Evolutionary conservation across 108 stramenopile species (phyloP).

Genomic region (Cyclotella baltica): DNA sequence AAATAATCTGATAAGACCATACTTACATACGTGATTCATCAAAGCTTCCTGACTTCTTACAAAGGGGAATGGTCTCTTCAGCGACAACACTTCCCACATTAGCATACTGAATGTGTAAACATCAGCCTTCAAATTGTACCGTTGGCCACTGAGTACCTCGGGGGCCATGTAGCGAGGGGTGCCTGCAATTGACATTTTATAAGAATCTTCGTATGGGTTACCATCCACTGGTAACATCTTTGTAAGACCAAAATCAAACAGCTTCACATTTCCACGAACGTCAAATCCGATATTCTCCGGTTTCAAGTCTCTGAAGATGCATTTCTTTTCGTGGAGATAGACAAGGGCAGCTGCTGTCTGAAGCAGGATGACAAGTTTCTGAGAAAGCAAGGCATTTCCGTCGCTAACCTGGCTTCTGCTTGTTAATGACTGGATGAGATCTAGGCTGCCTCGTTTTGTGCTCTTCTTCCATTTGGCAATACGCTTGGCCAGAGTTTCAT

Average conservation of each 20-base stretch:
- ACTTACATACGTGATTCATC: background rate
- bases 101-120: conserved; percentile 50
- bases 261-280: conserved; percentile 47
- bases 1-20: background rate
- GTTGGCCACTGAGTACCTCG: conserved; percentile 20
- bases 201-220: conserved; percentile 24
- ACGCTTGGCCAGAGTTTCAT: conserved; percentile 49
- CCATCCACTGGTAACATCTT: conserved; percentile 42
- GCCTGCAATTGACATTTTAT: conserved; percentile 41
- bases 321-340: conserved; percentile 15
- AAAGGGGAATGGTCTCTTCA: conserved; percentile 4
- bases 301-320: conserved; percentile 47
- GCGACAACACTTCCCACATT: conserved; percentile 54
- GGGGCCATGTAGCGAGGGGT: conserved; percentile 47
- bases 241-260: conserved; percentile 72
- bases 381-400: conserved; percentile 5
- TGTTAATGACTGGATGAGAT: conserved; percentile 16
- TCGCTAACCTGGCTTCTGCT: conserved; percentile 22
- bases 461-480: conserved; percentile 32
- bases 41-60: background rate
- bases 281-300: conserved; percentile 54
- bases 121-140: conserved; percentile 55
- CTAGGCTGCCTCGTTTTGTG: background rate
- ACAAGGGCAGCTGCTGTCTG: background rate
- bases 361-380: background rate